Conservation (phyloP, 2,329 filamentous ascomycete species). For the Fusarium caatingaense region DNA sequence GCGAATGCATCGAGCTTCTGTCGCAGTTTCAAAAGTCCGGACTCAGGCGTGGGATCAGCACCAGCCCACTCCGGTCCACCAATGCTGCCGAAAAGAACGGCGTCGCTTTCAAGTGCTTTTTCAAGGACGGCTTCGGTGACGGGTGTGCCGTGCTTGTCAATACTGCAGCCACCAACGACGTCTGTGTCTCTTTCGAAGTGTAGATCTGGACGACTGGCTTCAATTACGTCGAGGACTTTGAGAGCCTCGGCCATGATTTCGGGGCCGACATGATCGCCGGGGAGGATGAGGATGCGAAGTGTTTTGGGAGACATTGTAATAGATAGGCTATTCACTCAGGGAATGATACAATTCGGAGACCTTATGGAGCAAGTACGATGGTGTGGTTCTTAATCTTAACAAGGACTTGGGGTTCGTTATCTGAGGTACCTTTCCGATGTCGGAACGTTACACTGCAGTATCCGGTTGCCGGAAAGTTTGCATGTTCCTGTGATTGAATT, state of each 20-base stretch:
- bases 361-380: neutral
- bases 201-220: slow-evolving; percentile 47
- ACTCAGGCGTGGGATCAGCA: slow-evolving; percentile 56
- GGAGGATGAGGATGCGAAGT: slow-evolving; percentile 56
- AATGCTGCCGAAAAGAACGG: slow-evolving; percentile 60
- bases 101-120: slow-evolving; percentile 55
- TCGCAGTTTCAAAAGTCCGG: slow-evolving; percentile 56
- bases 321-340: neutral
- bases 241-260: slow-evolving; percentile 60
- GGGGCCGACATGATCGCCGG: slow-evolving; percentile 60
- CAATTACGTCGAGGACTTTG: slow-evolving; percentile 58
- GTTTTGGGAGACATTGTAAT: neutral
- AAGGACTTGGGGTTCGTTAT: neutral
- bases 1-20: slow-evolving; percentile 59
- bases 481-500: neutral
- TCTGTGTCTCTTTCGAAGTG: slow-evolving; percentile 47
- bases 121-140: slow-evolving; percentile 58
- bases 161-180: slow-evolving; percentile 53
- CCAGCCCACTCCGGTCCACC: slow-evolving; percentile 61
- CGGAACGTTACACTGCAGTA: neutral
- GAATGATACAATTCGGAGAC: neutral
- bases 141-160: slow-evolving; percentile 58
- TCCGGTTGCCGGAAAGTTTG: neutral
- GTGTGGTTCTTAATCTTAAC: neutral
- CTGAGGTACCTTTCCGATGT: neutral